Base-by-base conservation (phyloP, 805 yeast species). In the Candida boleticola region DNA sequence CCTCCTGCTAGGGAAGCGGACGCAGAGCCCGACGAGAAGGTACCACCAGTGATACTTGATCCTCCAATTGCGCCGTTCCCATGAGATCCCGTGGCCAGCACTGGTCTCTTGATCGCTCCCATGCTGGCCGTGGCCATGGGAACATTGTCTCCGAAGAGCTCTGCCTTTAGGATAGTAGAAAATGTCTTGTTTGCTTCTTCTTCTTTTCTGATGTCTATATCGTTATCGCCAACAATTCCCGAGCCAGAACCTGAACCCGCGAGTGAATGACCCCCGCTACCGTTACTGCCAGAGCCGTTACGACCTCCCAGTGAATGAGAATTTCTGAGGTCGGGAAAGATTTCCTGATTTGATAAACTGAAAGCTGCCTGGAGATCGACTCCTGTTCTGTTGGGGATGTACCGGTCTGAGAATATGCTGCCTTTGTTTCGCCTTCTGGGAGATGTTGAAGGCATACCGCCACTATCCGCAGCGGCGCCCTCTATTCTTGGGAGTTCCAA, bases 151-250 rank as follows among this genome's bases (percentile, higher is more conserved):
- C 97, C 98, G 69, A 93, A 93, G 27, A 93, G 66, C 60, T 93
- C 99, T 26, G 95, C 86, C 52, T 86, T 85, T 37, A 93, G 66
- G 2, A 93, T 86, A 0, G 92, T 81, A 42, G 90, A 83, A 62
- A 90, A 93, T 0, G 96, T 87, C 49, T 85, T 71, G 58, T 87
- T 87, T 3, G 97, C 96, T 55, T 87, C 95, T 51, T 83, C 84
- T 55, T 82, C 88, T 49, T 80, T 73, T 48, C 82, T 76, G 29
- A 72, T 67, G 47, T 86, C 93, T 18, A 84, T 66, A 52, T 85
- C 95, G 49, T 74, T 75, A 39, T 76, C 81, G 5, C 65, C 57
- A 45, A 44, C 26, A 54, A 54, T 36, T 59, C 61, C 32, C 61
- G 55, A 23, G 27, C 27, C 27, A 23, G 27, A 23, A 11, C 27